These are phyloP conservation scores for Diaporthe sp. DNA, from an alignment of 2,329 filamentous ascomycete genomes.

Conservation along the genomic window DNA sequence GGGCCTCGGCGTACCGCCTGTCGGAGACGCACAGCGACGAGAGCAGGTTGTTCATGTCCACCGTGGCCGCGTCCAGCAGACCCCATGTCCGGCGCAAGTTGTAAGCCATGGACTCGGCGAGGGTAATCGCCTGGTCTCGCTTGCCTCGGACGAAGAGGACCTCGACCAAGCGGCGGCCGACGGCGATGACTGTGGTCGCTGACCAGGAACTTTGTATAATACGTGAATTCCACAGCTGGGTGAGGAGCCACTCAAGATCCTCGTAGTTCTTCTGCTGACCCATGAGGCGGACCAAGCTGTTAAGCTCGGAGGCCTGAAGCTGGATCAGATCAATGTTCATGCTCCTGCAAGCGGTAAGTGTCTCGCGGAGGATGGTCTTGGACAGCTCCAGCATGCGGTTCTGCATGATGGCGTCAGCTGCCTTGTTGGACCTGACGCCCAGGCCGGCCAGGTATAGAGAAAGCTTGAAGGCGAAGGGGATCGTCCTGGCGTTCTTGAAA, in stretches of 20 bases:
- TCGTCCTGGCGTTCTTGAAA: slow-evolving; percentile 35
- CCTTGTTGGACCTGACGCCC: slow-evolving; percentile 42
- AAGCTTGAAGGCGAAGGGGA: slow-evolving; percentile 36
- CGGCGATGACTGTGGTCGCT: slow-evolving; percentile 34
- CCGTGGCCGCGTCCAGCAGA: slow-evolving; percentile 35
- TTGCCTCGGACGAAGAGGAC: slow-evolving; percentile 35
- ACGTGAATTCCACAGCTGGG: slow-evolving; percentile 36
- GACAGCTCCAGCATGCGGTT: slow-evolving; percentile 35
- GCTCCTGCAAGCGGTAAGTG: slow-evolving; percentile 33
- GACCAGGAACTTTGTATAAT: slow-evolving; percentile 35
- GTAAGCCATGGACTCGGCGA: slow-evolving; percentile 36
- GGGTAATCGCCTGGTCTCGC: slow-evolving; percentile 34
- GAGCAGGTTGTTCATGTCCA: slow-evolving; percentile 37
- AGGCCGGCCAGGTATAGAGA: slow-evolving; percentile 35
- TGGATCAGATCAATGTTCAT: slow-evolving; percentile 36
- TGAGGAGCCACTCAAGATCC: slow-evolving; percentile 36
- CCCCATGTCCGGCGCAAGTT: slow-evolving; percentile 37
- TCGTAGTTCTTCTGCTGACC: slow-evolving; percentile 37
- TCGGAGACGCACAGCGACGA: slow-evolving; percentile 34
- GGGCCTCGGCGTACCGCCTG: slow-evolving; percentile 33
- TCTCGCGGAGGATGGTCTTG: slow-evolving; percentile 36
- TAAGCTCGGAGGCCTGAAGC: slow-evolving; percentile 35
- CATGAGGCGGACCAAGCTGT: slow-evolving; percentile 36
- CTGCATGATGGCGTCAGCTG: slow-evolving; percentile 35
- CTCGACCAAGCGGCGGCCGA: slow-evolving; percentile 35